Percentiles rank a stretch among this genome's conserved stretches.
phyloP scores from a whole-genome alignment of 2,329 filamentous ascomycete species.

The Blumeria graminis region DNA sequence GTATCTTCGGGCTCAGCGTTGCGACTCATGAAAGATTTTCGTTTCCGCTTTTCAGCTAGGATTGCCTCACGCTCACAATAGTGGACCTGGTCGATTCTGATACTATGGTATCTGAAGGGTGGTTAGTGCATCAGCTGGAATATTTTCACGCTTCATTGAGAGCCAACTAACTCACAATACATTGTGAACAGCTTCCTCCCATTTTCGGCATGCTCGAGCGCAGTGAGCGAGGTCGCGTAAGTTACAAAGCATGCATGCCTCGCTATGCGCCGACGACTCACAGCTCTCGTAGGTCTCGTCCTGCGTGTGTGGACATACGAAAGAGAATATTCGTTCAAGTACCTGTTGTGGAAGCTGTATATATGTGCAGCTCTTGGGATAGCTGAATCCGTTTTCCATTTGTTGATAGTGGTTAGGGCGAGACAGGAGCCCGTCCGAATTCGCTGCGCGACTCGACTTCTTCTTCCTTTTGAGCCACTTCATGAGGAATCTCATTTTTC shows the following conservation, averaged over 20 bases:
- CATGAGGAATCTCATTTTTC: background rate
- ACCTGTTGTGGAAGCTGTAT: slow-evolving; percentile 39
- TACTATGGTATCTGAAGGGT: slow-evolving; percentile 47
- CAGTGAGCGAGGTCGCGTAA: slow-evolving; percentile 70
- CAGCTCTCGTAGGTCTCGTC: slow-evolving; percentile 63
- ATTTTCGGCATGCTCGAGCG: slow-evolving; percentile 46
- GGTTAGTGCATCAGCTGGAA: slow-evolving; percentile 2
- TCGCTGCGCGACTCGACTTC: background rate
- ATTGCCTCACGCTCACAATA: slow-evolving; percentile 75
- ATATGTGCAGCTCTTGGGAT: background rate
- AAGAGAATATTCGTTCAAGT: slow-evolving; percentile 52
- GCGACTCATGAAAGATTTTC: slow-evolving; percentile 45
- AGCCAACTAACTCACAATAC: slow-evolving; percentile 30
- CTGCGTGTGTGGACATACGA: slow-evolving; percentile 58
- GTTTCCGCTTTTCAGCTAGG: slow-evolving; percentile 56
- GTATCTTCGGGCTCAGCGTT: slow-evolving; percentile 65
- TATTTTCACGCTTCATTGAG: background rate
- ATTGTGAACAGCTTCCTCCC: slow-evolving; percentile 30
- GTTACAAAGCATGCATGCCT: slow-evolving; percentile 84
- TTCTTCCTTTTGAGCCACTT: background rate
- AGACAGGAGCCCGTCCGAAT: background rate
- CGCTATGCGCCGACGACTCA: slow-evolving; percentile 54
- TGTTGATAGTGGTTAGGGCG: background rate
- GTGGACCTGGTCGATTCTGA: slow-evolving; percentile 83
- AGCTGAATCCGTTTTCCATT: background rate